These are phyloP conservation scores for Plectranthus barbatus DNA, from an alignment of 257 asterid genomes.

Conservation along the genomic window DNA sequence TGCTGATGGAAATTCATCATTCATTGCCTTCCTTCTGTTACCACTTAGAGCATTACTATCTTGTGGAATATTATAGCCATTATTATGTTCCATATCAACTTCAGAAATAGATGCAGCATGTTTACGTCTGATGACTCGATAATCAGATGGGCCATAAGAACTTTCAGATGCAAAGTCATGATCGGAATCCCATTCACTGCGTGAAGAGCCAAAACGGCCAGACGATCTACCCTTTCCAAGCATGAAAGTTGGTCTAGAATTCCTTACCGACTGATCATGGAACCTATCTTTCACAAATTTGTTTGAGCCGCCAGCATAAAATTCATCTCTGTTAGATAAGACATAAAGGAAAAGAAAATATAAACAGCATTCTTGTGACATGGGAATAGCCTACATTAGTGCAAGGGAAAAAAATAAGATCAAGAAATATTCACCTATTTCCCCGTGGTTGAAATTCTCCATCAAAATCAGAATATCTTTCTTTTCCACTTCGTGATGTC, in stretches of 20 bases:
- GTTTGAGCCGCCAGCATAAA: slow-evolving; percentile 40
- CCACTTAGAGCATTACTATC: slow-evolving; percentile 26
- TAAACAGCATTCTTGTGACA: slow-evolving; percentile 12
- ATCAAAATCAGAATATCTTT: slow-evolving; percentile 47
- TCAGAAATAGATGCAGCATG: slow-evolving; percentile 38
- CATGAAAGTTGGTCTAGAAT: slow-evolving; percentile 45
- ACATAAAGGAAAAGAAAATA: slow-evolving; percentile 10
- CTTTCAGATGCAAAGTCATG: slow-evolving; percentile 45
- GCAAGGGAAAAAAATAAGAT: not conserved
- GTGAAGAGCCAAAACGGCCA: slow-evolving; percentile 41
- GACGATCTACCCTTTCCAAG: slow-evolving; percentile 65
- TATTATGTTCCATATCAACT: slow-evolving; percentile 33
- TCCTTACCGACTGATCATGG: slow-evolving; percentile 48
- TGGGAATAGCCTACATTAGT: not conserved
- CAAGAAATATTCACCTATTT: slow-evolving; percentile 48
- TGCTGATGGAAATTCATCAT: slow-evolving; percentile 42
- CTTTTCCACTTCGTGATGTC: slow-evolving; percentile 54
- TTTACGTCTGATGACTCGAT: slow-evolving; percentile 50
- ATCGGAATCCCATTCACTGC: slow-evolving; percentile 56
- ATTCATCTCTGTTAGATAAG: slow-evolving; percentile 52
- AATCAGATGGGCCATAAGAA: slow-evolving; percentile 39
- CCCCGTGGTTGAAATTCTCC: slow-evolving; percentile 46
- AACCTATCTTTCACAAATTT: slow-evolving; percentile 50
- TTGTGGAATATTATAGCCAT: slow-evolving; percentile 34
- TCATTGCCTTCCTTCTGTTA: slow-evolving; percentile 42